phyloP scores from a whole-genome alignment of 2,329 filamentous ascomycete species.

The Hypoxylon sp. region DNA sequence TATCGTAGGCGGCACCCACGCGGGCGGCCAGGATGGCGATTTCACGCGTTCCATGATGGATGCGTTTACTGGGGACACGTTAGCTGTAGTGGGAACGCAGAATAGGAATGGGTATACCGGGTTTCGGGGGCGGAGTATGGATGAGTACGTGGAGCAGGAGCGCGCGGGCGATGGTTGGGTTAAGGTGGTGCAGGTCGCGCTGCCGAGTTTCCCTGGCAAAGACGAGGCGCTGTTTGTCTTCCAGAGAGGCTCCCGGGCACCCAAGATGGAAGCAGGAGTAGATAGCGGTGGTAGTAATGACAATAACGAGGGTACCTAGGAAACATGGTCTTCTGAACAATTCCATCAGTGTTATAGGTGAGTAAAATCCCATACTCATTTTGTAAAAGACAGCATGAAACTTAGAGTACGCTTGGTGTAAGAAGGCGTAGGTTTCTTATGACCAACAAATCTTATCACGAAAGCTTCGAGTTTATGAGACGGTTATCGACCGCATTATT shows the following conservation, averaged over 20 bases:
- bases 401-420: too few relatives aligned
- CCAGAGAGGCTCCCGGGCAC: slow-evolving; percentile 55
- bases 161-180: slow-evolving; percentile 64
- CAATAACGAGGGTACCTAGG: slow-evolving; percentile 11
- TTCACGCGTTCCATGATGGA: slow-evolving; percentile 71
- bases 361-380: not conserved
- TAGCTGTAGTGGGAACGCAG: slow-evolving; percentile 79
- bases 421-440: too few relatives aligned
- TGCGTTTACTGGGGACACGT: slow-evolving; percentile 68
- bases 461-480: too few relatives aligned
- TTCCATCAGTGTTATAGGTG: not conserved
- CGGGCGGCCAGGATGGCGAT: slow-evolving; percentile 68
- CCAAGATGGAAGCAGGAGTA: slow-evolving; percentile 11
- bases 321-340: not conserved
- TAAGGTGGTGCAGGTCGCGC: slow-evolving; percentile 68
- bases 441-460: too few relatives aligned
- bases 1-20: slow-evolving; percentile 70
- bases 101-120: slow-evolving; percentile 78
- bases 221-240: slow-evolving; percentile 79
- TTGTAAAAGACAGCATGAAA: not conserved
- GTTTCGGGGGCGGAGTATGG: slow-evolving; percentile 69
- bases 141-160: slow-evolving; percentile 67
- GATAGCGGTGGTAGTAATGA: slow-evolving; percentile 5
- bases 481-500: too few relatives aligned
- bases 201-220: slow-evolving; percentile 80